phyloP scores from a whole-genome alignment of 192 early-diverging fungal species.

The Entomortierella chlamydospora region DNA sequence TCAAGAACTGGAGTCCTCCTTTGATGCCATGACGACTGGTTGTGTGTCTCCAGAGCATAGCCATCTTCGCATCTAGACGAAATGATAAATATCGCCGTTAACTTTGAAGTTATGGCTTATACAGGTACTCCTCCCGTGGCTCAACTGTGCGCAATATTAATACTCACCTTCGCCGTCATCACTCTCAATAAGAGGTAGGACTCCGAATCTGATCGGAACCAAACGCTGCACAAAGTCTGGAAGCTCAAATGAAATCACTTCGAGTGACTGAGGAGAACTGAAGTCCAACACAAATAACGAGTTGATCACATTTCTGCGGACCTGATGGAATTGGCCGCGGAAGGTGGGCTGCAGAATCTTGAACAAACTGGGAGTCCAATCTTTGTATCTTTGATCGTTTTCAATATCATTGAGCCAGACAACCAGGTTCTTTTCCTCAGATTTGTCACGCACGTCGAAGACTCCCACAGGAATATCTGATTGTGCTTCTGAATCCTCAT shows the following conservation, averaged over 20 bases:
- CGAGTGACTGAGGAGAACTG: conserved; percentile 63
- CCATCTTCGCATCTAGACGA: conserved; percentile 31
- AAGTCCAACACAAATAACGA: conserved; percentile 83
- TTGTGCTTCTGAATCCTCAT: conserved; percentile 17
- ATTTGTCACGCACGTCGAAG: conserved; percentile 84
- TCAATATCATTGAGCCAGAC: conserved; percentile 96
- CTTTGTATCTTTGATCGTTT: conserved; percentile 78
- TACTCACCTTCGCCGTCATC: conserved; percentile 55
- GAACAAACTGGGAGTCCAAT: conserved; percentile 59
- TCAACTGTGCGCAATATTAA: background rate
- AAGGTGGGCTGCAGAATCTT: conserved; percentile 71
- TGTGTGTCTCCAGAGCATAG: conserved; percentile 43
- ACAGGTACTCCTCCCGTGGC: background rate
- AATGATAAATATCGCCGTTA: background rate
- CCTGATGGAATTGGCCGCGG: conserved; percentile 77
- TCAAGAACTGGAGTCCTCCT: conserved; percentile 43
- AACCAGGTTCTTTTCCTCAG: conserved; percentile 60
- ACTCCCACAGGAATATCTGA: conserved; percentile 42
- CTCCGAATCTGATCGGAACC: conserved; percentile 89
- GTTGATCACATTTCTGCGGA: conserved; percentile 85
- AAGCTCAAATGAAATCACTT: conserved; percentile 70
- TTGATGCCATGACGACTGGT: conserved; percentile 36
- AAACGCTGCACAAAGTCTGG: conserved; percentile 71
- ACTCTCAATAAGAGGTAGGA: conserved; percentile 74
- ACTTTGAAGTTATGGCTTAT: background rate